A percentile compares a stretch with the other conserved stretches of the same genome.
phyloP scores from a whole-genome alignment of 352 stramenopile species.

The Phytopythium chamaehyphon region DNA sequence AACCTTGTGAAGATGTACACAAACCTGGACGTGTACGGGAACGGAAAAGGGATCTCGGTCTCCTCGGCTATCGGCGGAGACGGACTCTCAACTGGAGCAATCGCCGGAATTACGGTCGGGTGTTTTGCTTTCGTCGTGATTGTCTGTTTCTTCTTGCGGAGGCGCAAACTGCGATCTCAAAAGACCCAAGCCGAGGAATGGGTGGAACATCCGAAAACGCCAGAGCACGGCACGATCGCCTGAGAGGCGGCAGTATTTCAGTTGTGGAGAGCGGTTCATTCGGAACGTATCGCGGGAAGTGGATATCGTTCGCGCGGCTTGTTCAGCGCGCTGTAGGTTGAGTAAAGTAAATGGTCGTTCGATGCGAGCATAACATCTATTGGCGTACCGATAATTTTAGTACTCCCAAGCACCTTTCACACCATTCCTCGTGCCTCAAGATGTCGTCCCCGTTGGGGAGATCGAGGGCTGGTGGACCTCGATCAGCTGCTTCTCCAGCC shows the following conservation, averaged over 20 bases:
- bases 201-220: neutral
- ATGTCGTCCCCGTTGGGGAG: neutral
- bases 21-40: neutral
- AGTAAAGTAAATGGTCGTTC: too few species aligned
- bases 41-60: neutral
- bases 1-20: neutral
- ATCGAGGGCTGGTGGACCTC: neutral
- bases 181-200: neutral
- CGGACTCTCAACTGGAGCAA: neutral
- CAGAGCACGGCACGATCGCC: too few species aligned
- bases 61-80: neutral
- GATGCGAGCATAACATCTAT: too few species aligned
- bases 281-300: too few species aligned
- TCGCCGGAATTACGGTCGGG: constrained; percentile 1
- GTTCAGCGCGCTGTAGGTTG: too few species aligned
- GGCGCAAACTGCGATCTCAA: neutral
- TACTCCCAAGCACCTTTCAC: too few species aligned
- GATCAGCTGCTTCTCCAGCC: neutral
- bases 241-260: too few species aligned
- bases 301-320: too few species aligned
- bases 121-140: neutral
- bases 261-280: too few species aligned
- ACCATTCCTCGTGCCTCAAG: too few species aligned
- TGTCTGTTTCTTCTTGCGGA: neutral
- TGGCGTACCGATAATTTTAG: too few species aligned